Evolutionary conservation across 2,329 filamentous ascomycete genomes (phyloP).

Genomic region (Xylaria sp.): DNA sequence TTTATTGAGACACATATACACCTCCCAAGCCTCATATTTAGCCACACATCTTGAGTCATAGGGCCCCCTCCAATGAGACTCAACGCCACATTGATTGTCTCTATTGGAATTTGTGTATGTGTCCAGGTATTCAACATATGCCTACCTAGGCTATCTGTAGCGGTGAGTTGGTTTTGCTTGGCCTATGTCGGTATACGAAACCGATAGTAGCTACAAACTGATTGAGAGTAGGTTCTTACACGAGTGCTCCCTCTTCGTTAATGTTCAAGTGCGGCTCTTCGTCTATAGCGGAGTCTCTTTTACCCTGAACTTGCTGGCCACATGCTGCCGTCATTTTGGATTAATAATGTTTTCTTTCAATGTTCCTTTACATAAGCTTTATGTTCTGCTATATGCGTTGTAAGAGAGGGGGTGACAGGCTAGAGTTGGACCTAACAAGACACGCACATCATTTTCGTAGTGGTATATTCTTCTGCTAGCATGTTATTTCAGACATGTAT

Average conservation of each 20-base stretch:
- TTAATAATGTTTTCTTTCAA: neutral
- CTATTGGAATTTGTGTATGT: neutral
- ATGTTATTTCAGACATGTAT: too few species aligned
- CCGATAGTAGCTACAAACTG: neutral
- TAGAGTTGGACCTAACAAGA: too few species aligned
- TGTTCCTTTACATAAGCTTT: neutral
- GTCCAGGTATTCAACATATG: neutral
- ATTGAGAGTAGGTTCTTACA: neutral
- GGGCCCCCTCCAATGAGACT: neutral
- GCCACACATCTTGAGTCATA: neutral
- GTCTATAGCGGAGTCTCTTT: neutral
- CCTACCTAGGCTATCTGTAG: neutral
- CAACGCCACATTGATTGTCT: neutral
- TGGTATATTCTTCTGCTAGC: too few species aligned
- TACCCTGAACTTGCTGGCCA: neutral
- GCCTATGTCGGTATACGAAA: neutral
- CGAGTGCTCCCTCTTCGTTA: neutral
- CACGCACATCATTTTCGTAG: too few species aligned
- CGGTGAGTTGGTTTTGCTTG: neutral
- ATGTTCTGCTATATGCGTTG: too few species aligned
- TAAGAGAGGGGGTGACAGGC: too few species aligned
- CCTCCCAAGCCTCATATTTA: neutral
- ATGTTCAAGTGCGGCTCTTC: neutral
- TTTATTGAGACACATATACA: constrained; percentile 1
- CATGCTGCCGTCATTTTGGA: neutral